Evolutionary conservation across 129 eudicot species (phyloP).

Genomic region (Daucus carota): DNA sequence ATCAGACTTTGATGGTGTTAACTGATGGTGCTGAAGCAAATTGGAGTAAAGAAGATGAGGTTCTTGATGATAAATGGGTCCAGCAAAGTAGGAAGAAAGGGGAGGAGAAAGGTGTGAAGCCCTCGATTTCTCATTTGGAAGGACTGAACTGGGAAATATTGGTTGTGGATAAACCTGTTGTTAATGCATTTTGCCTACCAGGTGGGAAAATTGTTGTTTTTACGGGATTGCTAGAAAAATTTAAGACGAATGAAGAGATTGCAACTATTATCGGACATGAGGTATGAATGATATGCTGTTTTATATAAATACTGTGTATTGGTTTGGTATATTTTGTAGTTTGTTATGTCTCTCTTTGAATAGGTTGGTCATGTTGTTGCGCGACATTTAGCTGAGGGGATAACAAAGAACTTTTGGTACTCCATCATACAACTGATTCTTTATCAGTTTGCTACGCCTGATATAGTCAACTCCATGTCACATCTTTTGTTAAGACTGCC

Average conservation of each 20-base stretch:
- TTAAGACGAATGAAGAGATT: constrained; percentile 62
- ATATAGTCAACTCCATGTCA: constrained; percentile 75
- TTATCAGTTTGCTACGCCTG: constrained; percentile 68
- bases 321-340: not conserved
- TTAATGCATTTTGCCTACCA: constrained; percentile 83
- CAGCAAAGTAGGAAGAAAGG: constrained; percentile 68
- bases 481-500: constrained; percentile 73
- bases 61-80: constrained; percentile 76
- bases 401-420: constrained; percentile 78
- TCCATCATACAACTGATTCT: constrained; percentile 52
- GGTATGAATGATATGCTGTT: constrained; percentile 28
- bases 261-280: constrained; percentile 97
- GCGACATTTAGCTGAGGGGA: constrained; percentile 78
- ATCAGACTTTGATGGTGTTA: constrained; percentile 35
- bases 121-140: constrained; percentile 60
- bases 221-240: constrained; percentile 73
- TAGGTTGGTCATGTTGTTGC: constrained; percentile 97
- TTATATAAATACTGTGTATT: no score
- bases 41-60: constrained; percentile 69
- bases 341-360: constrained; percentile 11
- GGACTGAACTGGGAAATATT: constrained; percentile 83
- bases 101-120: constrained; percentile 30
- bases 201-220: constrained; percentile 98
- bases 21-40: constrained; percentile 29
- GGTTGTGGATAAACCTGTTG: constrained; percentile 70